A percentile compares a stretch with the other conserved stretches of the same genome.
Evolutionary conservation across 2,329 filamentous ascomycete genomes (phyloP).

Genomic region (Scedosporium minutisporum): DNA sequence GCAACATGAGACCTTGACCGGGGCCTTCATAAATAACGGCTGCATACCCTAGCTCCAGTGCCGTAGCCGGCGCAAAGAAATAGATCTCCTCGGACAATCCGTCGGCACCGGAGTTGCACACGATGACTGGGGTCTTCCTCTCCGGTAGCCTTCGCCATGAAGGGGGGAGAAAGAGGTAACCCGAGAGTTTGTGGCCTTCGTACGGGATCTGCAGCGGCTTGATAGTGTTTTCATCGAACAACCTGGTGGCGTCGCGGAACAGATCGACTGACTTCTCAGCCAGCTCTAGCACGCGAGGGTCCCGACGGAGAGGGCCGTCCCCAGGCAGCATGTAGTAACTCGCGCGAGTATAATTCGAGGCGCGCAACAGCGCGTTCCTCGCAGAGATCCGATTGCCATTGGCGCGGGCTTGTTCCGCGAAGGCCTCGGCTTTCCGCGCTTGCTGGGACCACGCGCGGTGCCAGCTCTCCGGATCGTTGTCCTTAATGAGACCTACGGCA

Average conservation of each 20-base stretch:
- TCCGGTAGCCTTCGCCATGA: conserved; percentile 11
- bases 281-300: conserved; percentile 18
- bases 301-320: conserved; percentile 7
- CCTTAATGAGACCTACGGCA: conserved; percentile 8
- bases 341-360: conserved; percentile 8
- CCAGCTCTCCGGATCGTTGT: conserved; percentile 7
- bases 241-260: conserved; percentile 16
- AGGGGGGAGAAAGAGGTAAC: conserved; percentile 24
- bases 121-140: conserved; percentile 22
- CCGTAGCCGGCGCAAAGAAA: conserved; percentile 18
- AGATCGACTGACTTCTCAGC: conserved; percentile 14
- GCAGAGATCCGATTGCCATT: conserved; percentile 1
- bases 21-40: conserved; percentile 35
- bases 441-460: conserved; percentile 6
- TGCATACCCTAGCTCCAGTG: conserved; percentile 26
- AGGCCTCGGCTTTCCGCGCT: conserved; percentile 4
- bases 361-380: conserved; percentile 5
- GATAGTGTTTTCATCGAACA: conserved; percentile 15
- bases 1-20: conserved; percentile 30
- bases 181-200: conserved; percentile 23
- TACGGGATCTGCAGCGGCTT: conserved; percentile 27
- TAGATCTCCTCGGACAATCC: conserved; percentile 30
- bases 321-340: conserved; percentile 7
- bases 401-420: conserved; percentile 5
- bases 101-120: conserved; percentile 26